Conservation (phyloP, 306 rosid species). For the Pueraria montana region DNA sequence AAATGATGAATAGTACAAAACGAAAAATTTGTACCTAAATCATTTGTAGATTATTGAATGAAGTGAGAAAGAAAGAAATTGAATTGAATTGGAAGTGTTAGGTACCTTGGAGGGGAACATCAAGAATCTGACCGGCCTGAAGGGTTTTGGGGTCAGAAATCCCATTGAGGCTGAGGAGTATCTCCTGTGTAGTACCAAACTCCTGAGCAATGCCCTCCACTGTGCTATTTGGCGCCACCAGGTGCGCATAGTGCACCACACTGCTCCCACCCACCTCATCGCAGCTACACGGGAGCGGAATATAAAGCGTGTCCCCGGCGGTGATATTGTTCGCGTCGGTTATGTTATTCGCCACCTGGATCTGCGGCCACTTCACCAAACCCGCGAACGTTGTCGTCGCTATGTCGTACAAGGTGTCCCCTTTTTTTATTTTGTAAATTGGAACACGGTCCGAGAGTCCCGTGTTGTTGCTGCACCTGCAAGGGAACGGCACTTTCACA, state of each 20-base stretch:
- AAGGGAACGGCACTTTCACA: constrained; percentile 70
- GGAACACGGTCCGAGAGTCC: constrained; percentile 66
- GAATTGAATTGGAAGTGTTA: too few species aligned
- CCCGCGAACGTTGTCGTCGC: constrained; percentile 56
- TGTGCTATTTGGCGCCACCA: constrained; percentile 28
- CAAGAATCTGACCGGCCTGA: constrained; percentile 65
- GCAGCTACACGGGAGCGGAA: constrained; percentile 95
- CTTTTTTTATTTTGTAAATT: constrained; percentile 50
- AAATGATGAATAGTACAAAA: too few species aligned
- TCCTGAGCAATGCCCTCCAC: constrained; percentile 54
- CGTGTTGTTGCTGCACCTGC: constrained; percentile 61
- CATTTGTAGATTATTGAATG: too few species aligned
- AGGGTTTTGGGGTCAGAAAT: constrained; percentile 54
- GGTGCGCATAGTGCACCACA: constrained; percentile 77
- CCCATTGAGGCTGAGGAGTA: constrained; percentile 61
- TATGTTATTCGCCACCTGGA: constrained; percentile 52
- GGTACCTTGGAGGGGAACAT: constrained; percentile 86
- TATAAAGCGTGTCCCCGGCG: constrained; percentile 55
- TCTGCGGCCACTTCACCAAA: constrained; percentile 55
- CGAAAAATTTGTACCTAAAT: too few species aligned
- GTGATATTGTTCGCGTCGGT: constrained; percentile 27
- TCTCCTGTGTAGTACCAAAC: constrained; percentile 56
- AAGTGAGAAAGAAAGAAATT: too few species aligned
- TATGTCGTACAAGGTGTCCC: constrained; percentile 59
- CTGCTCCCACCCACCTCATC: constrained; percentile 59